phyloP scores from a whole-genome alignment of 2,329 filamentous ascomycete genomes.

The Eutypella sp. region DNA sequence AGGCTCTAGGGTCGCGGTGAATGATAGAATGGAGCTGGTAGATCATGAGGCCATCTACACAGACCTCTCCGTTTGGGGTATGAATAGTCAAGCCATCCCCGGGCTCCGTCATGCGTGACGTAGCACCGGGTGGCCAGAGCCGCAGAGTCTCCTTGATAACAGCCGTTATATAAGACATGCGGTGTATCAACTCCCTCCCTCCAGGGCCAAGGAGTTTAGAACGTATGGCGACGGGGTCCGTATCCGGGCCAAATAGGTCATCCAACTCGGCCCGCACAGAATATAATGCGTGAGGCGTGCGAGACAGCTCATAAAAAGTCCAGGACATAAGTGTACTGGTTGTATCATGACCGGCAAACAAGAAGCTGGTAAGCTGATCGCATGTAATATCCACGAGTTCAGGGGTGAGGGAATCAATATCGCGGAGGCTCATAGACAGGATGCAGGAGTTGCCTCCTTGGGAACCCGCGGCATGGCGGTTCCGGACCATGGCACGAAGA shows the following conservation, averaged over 20 bases:
- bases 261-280: constrained; percentile 3
- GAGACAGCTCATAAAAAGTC: constrained; percentile 4
- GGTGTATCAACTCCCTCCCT: not conserved
- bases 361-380: constrained; percentile 3
- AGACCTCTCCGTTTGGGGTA: constrained; percentile 7
- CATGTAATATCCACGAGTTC: constrained; percentile 5
- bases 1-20: constrained; percentile 8
- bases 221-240: constrained; percentile 2
- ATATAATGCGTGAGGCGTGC: constrained; percentile 1
- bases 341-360: constrained; percentile 7
- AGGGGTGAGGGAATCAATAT: constrained; percentile 3
- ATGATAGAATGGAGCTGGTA: constrained; percentile 3
- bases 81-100: constrained; percentile 6
- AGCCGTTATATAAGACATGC: constrained; percentile 5
- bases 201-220: not conserved
- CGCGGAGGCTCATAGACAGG: constrained; percentile 2
- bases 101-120: constrained; percentile 1
- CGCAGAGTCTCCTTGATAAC: constrained; percentile 6
- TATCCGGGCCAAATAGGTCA: constrained; percentile 4
- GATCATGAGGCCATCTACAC: constrained; percentile 11
- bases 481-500: not conserved
- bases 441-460: constrained; percentile 4
- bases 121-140: constrained; percentile 4
- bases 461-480: not conserved
- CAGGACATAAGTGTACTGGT: constrained; percentile 5